phyloP scores from a whole-genome alignment of 352 stramenopile species.

The Thraustotheca clavata region DNA sequence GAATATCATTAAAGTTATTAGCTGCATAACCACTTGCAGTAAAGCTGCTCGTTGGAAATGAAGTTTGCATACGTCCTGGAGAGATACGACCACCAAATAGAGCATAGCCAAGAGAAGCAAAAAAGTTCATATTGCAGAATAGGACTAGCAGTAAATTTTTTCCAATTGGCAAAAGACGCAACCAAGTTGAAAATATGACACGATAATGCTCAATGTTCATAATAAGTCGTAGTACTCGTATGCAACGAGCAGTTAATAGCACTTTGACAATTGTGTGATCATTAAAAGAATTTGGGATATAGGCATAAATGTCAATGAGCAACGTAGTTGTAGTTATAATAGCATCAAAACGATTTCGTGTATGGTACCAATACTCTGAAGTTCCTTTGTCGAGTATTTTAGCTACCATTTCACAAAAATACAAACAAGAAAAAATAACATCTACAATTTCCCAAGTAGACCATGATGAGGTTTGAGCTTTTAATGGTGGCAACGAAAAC shows the following conservation, averaged over 20 bases:
- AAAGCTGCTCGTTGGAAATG: conserved; percentile 34
- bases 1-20: conserved; percentile 78
- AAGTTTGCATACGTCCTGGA: conserved; percentile 24
- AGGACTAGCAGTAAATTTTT: conserved; percentile 24
- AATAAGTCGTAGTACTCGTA: conserved; percentile 51
- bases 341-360: conserved; percentile 79
- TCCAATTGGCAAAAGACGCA: conserved; percentile 34
- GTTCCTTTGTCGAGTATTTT: conserved; percentile 60
- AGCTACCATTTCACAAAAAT: conserved; percentile 72
- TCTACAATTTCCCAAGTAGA: conserved; percentile 44
- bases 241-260: conserved; percentile 44
- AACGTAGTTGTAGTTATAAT: conserved; percentile 57
- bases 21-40: conserved; percentile 43
- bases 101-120: conserved; percentile 45
- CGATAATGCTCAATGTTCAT: conserved; percentile 26
- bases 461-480: conserved; percentile 18
- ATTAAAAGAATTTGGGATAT: conserved; percentile 26
- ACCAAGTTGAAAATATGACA: conserved; percentile 31
- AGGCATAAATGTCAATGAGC: conserved; percentile 42
- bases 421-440: conserved; percentile 55
- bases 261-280: conserved; percentile 33
- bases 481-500: conserved; percentile 26
- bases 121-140: conserved; percentile 39
- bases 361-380: conserved; percentile 44
- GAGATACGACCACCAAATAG: conserved; percentile 53